Base-by-base conservation (phyloP, 192 early-diverging fungal species). In the Jimgerdemannia flammicorona region DNA sequence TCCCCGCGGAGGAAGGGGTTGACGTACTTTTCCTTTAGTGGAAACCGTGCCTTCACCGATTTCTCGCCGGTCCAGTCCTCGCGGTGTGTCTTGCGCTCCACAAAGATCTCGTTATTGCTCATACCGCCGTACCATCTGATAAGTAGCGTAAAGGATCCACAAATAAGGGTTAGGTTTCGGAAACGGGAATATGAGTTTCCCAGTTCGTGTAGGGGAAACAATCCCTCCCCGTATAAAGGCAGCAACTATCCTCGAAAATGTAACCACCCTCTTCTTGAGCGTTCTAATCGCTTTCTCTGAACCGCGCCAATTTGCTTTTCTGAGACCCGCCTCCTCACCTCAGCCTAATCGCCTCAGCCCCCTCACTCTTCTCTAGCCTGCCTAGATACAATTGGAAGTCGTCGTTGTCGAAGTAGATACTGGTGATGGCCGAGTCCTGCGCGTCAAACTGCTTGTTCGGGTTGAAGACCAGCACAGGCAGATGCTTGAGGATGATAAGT, bases 61-160 rank as follows among this genome's bases (percentile, higher is more conserved):
- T 93, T 94, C 80, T 97, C 96, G 69, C 97, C 96, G n/a, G 95
- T 95, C 95, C 94, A 97, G 78, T 96, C 95, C 80, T 99, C 97
- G 69, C 91, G 92, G 83, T 99, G 97, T 3, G 95, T 98, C 84
- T 99, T 99, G 74, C 97, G 95, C 88, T 99, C 98, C 43, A 98
- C 90, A 86, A 97, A 99, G 71, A 99, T 93, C 72, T 97, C 94
- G 40, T 84, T 87, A 72, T 85, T 88, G 63, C 91, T 89, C 91
- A 93, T 93, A 71, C 91, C 92, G 67, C 98, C 98, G 83, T 99
- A 99, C 97, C 97, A 99, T 64, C 97, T 68, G 29, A 29, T 29
- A 29, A 29, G 29, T 29, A 29, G 29, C 29, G 29, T 29, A 29
- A 29, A 29, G 29, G 29, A 29, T 29, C 29, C 29, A 29, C 29